Percentiles rank a stretch among this genome's conserved stretches.
These are phyloP conservation scores for Hsuehochloa calcarea DNA, from an alignment of 176 grass and related monocot genomes.

Conservation along the genomic window DNA sequence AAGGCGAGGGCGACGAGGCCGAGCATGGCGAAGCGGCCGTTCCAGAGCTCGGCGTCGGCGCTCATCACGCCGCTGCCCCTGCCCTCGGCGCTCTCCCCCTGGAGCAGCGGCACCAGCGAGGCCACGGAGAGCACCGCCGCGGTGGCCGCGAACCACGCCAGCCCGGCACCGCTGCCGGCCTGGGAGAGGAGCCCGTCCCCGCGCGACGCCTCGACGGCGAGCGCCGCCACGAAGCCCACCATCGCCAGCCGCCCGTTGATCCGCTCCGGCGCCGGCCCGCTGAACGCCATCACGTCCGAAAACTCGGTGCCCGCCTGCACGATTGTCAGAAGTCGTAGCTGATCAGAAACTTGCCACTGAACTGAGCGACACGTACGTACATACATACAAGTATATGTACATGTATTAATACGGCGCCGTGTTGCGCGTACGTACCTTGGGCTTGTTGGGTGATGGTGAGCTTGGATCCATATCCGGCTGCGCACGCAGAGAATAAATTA, in stretches of 20 bases:
- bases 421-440: no score
- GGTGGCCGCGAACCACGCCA: slow-evolving; percentile 42
- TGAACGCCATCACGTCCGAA: slow-evolving; percentile 64
- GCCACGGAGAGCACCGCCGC: slow-evolving; percentile 52
- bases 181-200: slow-evolving; percentile 43
- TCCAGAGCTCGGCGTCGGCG: slow-evolving; percentile 82
- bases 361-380: no score
- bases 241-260: slow-evolving; percentile 76
- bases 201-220: slow-evolving; percentile 52
- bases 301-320: slow-evolving; percentile 17
- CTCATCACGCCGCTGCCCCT: slow-evolving; percentile 38
- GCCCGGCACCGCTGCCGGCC: slow-evolving; percentile 40
- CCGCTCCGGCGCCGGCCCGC: slow-evolving; percentile 60
- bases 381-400: no score
- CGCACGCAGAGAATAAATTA: no score
- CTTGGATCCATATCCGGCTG: no score
- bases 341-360: background rate
- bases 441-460: no score
- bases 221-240: slow-evolving; percentile 65
- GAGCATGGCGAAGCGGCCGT: slow-evolving; percentile 83
- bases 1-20: slow-evolving; percentile 73
- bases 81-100: slow-evolving; percentile 46
- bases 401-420: no score
- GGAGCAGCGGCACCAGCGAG: slow-evolving; percentile 68
- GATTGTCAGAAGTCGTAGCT: background rate